phyloP scores from a whole-genome alignment of 2,329 filamentous ascomycete species.

The Sporothrix humicola region DNA sequence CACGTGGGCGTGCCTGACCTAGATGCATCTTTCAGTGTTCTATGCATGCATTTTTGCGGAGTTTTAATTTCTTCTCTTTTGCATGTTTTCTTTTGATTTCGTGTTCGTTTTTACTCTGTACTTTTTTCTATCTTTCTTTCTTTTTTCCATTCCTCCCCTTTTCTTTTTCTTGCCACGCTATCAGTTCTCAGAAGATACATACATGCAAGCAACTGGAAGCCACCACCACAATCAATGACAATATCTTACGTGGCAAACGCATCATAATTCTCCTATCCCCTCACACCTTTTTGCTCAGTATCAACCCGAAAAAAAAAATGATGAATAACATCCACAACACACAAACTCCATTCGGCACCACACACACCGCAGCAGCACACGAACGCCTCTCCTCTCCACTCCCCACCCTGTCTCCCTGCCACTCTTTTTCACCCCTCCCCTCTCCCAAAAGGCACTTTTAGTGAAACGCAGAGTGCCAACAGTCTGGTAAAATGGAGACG shows the following conservation, averaged over 20 bases:
- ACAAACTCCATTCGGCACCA: not conserved
- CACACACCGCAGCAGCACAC: not conserved
- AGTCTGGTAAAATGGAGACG: slow-evolving; percentile 29
- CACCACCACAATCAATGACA: not conserved
- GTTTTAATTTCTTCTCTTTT: not conserved
- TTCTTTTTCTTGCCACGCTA: slow-evolving; percentile 9
- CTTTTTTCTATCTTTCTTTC: not conserved
- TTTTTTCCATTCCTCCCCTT: not conserved
- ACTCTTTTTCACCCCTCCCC: not conserved
- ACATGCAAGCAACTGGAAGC: not conserved
- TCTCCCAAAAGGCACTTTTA: slow-evolving; percentile 9
- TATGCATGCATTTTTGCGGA: not conserved
- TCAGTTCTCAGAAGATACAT: not conserved
- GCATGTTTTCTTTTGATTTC: not conserved
- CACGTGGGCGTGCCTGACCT: slow-evolving; percentile 24
- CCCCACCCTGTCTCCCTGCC: not conserved
- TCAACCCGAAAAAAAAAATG: not conserved
- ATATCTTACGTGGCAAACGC: slow-evolving; percentile 12
- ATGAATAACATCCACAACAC: not conserved
- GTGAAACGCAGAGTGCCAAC: slow-evolving; percentile 33
- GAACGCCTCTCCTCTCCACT: not conserved
- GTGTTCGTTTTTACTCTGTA: not conserved
- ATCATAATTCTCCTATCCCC: slow-evolving; percentile 9
- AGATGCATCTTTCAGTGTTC: slow-evolving; percentile 6
- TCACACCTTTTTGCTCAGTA: not conserved